Conservation (phyloP, 345 rosid species). For the Lumnitzera littorea region DNA sequence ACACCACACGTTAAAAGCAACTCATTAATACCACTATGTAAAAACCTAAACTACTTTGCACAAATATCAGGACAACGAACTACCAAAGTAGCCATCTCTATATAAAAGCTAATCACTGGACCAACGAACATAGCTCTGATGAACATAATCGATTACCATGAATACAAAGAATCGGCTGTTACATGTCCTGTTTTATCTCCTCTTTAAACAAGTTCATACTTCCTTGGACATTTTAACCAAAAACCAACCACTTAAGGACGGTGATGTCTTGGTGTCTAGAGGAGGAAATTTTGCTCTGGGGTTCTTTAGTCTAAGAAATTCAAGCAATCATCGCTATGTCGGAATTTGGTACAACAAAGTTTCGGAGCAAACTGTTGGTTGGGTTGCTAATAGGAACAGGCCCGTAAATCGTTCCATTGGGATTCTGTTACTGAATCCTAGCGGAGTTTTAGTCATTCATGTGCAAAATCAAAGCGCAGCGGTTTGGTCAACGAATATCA, state of each 20-base stretch:
- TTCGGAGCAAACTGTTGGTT: constrained; percentile 40
- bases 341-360: constrained; percentile 70
- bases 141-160: too few relatives aligned
- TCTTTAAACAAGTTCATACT: background rate
- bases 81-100: too few relatives aligned
- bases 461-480: constrained; percentile 19
- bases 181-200: constrained; percentile 20
- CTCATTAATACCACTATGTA: too few relatives aligned
- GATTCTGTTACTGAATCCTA: constrained; percentile 25
- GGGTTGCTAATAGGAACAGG: constrained; percentile 73
- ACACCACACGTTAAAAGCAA: too few relatives aligned
- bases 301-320: constrained; percentile 47
- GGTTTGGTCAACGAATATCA: constrained; percentile 45
- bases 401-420: constrained; percentile 43
- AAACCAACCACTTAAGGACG: constrained; percentile 32
- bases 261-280: constrained; percentile 31
- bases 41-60: too few relatives aligned
- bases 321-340: constrained; percentile 39
- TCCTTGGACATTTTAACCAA: constrained; percentile 21
- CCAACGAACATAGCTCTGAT: too few relatives aligned
- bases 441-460: constrained; percentile 34
- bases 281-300: constrained; percentile 43
- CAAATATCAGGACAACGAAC: too few relatives aligned
- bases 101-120: too few relatives aligned
- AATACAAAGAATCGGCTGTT: too few relatives aligned